Conservation (phyloP, 2,329 filamentous ascomycete species). For the Plenodomus biglobosus region DNA sequence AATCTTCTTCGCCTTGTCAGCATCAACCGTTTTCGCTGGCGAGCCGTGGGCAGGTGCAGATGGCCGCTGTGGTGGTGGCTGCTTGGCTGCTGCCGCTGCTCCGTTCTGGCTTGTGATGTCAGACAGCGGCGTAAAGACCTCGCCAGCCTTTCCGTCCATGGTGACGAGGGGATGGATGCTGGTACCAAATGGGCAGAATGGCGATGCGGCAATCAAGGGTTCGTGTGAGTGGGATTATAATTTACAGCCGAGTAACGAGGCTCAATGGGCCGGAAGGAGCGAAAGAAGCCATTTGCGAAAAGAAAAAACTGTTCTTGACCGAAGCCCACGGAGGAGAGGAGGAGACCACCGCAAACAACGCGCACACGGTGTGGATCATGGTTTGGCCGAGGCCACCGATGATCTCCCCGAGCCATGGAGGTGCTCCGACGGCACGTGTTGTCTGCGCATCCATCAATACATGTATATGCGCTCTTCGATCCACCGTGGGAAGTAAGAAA, state of each 20-base stretch:
- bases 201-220: constrained; percentile 1
- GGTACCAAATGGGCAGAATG: constrained; percentile 1
- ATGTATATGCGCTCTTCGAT: too few relatives aligned
- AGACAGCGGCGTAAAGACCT: constrained; percentile 41
- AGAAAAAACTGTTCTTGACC: too few relatives aligned
- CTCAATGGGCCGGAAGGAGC: constrained; percentile 17
- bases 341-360: constrained; percentile 9
- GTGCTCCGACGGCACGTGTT: constrained; percentile 8
- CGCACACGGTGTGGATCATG: constrained; percentile 15
- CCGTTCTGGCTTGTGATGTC: constrained; percentile 41
- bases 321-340: constrained; percentile 11
- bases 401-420: constrained; percentile 20
- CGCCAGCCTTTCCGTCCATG: constrained; percentile 46
- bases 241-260: constrained; percentile 6
- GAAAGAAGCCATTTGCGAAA: constrained; percentile 22
- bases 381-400: constrained; percentile 26
- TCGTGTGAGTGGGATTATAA: constrained; percentile 4
- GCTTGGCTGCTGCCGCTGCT: constrained; percentile 34
- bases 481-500: too few relatives aligned
- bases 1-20: constrained; percentile 43
- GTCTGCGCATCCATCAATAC: too few relatives aligned
- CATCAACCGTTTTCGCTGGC: constrained; percentile 9
- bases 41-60: constrained; percentile 4
- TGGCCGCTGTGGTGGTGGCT: constrained; percentile 24
- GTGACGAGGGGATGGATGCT: constrained; percentile 8